Conservation (phyloP, 495 filamentous ascomycete genomes). For the Usnea hakonensis region DNA sequence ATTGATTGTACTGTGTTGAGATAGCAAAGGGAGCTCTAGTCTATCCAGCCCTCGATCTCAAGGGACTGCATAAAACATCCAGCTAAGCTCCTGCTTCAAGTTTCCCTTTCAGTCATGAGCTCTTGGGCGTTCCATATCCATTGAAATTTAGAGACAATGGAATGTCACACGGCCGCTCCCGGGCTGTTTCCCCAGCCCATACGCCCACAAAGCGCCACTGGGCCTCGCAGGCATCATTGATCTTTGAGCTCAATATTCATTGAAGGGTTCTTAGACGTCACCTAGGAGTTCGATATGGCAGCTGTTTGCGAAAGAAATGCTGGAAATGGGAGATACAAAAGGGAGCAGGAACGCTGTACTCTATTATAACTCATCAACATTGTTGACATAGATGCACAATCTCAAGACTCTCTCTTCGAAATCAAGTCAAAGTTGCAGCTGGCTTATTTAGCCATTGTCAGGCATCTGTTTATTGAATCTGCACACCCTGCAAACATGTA, state of each 20-base stretch:
- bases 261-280: not conserved
- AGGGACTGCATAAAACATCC: too few relatives aligned
- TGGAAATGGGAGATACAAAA: not conserved
- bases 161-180: not conserved
- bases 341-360: not conserved
- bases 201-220: not conserved
- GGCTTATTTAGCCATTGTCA: not conserved
- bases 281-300: not conserved
- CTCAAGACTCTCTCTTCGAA: too few relatives aligned
- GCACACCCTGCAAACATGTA: not conserved
- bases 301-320: not conserved
- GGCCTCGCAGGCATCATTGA: not conserved
- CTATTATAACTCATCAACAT: not conserved
- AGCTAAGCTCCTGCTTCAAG: not conserved
- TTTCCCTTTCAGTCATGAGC: not conserved
- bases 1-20: too few relatives aligned
- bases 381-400: too few relatives aligned
- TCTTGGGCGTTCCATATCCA: not conserved
- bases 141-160: conserved; percentile 1
- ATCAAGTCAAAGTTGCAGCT: not conserved
- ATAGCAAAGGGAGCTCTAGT: not conserved
- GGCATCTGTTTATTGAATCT: not conserved
- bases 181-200: not conserved
- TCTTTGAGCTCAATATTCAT: not conserved
- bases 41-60: not conserved